These are phyloP conservation scores for Xylaria palmicola DNA, from an alignment of 495 filamentous ascomycete genomes.

Conservation along the genomic window DNA sequence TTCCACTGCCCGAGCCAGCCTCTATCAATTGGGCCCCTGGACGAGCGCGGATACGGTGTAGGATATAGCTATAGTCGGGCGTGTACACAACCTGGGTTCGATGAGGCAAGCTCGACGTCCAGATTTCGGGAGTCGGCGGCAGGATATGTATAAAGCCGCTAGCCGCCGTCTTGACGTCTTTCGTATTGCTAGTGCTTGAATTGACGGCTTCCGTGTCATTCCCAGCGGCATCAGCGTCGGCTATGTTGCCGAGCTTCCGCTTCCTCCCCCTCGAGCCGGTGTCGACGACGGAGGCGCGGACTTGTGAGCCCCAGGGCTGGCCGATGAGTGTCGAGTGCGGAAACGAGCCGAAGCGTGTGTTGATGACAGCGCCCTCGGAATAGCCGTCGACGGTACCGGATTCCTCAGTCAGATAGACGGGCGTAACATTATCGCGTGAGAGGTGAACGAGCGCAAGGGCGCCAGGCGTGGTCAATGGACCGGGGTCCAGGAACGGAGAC, in stretches of 20 bases:
- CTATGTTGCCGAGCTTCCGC: slow-evolving; percentile 47
- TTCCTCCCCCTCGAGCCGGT: slow-evolving; percentile 75
- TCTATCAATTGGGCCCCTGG: slow-evolving; percentile 84
- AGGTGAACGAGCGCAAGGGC: slow-evolving; percentile 77
- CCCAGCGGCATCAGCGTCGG: slow-evolving; percentile 27
- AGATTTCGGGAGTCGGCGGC: slow-evolving; percentile 87
- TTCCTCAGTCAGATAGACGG: slow-evolving; percentile 63
- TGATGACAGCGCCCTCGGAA: slow-evolving; percentile 77
- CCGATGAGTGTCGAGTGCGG: slow-evolving; percentile 83
- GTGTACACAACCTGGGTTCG: slow-evolving; percentile 98
- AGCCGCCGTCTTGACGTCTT: slow-evolving; percentile 54
- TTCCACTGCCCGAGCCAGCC: slow-evolving; percentile 91
- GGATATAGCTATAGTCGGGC: slow-evolving; percentile 93
- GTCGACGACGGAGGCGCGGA: slow-evolving; percentile 84
- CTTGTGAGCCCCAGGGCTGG: slow-evolving; percentile 86
- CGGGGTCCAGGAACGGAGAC: slow-evolving; percentile 74
- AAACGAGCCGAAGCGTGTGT: slow-evolving; percentile 93
- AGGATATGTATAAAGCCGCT: slow-evolving; percentile 90
- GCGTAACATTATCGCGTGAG: slow-evolving; percentile 75
- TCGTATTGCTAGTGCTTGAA: slow-evolving; percentile 21
- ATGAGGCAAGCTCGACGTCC: slow-evolving; percentile 88
- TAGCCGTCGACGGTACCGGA: slow-evolving; percentile 67
- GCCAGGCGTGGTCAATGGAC: slow-evolving; percentile 52
- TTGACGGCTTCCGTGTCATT: slow-evolving; percentile 25
- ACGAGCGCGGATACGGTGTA: slow-evolving; percentile 78